These are phyloP conservation scores for Phlebiopsis gigantea DNA, from an alignment of 768 basidiomycete species.

Conservation along the genomic window DNA sequence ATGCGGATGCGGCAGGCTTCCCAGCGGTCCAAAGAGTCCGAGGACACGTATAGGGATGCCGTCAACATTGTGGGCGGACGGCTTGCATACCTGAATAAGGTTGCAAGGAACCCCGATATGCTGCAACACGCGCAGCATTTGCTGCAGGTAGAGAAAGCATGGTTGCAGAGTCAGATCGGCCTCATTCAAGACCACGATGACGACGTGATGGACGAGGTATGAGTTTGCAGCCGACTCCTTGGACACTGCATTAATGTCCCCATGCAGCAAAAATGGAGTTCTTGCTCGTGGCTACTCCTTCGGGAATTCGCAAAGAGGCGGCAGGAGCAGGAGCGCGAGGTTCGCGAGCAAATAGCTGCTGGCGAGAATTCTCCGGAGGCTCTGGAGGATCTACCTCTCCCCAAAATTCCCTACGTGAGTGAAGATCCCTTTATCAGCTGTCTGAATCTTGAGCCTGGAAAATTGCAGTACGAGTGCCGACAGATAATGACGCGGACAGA, in stretches of 20 bases:
- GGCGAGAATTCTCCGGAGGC: constrained; percentile 30
- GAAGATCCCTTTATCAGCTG: background rate
- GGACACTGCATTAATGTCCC: background rate
- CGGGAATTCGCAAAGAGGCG: constrained; percentile 65
- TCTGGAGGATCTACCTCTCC: constrained; percentile 46
- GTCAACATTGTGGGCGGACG: constrained; percentile 71
- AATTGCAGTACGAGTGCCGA: constrained; percentile 55
- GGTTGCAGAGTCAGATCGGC: constrained; percentile 76
- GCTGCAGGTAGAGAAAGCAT: constrained; percentile 69
- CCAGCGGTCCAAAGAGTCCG: constrained; percentile 27
- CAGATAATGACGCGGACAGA: constrained; percentile 84
- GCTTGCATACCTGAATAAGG: constrained; percentile 68
- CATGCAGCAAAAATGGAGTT: constrained; percentile 70
- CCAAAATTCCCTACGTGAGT: constrained; percentile 56
- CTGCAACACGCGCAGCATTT: constrained; percentile 57
- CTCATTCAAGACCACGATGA: constrained; percentile 81
- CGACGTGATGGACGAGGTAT: constrained; percentile 85
- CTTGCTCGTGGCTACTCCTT: constrained; percentile 76
- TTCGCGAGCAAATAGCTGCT: constrained; percentile 33
- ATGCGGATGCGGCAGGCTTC: constrained; percentile 43
- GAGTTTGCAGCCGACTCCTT: constrained; percentile 9
- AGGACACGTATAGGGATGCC: constrained; percentile 40
- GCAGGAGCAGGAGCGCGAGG: constrained; percentile 41
- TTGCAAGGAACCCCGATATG: constrained; percentile 59
- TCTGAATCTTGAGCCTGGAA: background rate